These are phyloP conservation scores for Xylariaceae sp. DNA, from an alignment of 2,329 filamentous ascomycete genomes.

Conservation along the genomic window DNA sequence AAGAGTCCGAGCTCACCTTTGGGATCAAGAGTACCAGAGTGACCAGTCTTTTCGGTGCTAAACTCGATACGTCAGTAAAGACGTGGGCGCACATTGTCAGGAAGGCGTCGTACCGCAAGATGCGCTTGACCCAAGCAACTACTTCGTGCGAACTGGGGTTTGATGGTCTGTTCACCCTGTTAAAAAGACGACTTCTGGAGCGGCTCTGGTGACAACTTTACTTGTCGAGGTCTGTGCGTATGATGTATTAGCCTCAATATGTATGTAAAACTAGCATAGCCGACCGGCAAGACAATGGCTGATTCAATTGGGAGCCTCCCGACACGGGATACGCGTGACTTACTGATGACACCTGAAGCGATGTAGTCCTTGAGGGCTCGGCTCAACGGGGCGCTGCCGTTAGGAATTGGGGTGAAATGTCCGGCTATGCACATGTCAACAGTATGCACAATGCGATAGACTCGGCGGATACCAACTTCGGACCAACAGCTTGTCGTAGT, in stretches of 20 bases:
- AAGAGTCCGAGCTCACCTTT: slow-evolving; percentile 12
- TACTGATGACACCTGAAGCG: slow-evolving; percentile 93
- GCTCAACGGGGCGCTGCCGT: slow-evolving; percentile 84
- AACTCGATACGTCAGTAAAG: slow-evolving; percentile 17
- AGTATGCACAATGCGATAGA: slow-evolving; percentile 5
- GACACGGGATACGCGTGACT: not conserved
- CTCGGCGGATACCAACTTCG: slow-evolving; percentile 14
- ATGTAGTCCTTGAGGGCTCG: slow-evolving; percentile 97
- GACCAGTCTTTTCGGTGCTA: slow-evolving; percentile 91
- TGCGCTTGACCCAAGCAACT: slow-evolving; percentile 98
- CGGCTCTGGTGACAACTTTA: slow-evolving; percentile 1
- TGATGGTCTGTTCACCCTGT: slow-evolving; percentile 77
- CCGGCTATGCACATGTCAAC: slow-evolving; percentile 43
- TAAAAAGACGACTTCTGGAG: slow-evolving; percentile 2
- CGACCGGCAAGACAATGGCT: not conserved
- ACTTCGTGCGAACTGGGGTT: slow-evolving; percentile 99
- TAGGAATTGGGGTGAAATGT: slow-evolving; percentile 94
- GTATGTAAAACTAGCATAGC: not conserved
- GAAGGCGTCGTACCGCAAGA: slow-evolving; percentile 14
- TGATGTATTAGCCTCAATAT: slow-evolving; percentile 5
- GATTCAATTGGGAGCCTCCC: not conserved
- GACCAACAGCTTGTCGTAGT: slow-evolving; percentile 67
- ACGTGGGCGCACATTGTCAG: not conserved
- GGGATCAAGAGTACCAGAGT: slow-evolving; percentile 87
- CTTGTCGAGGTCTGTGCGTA: slow-evolving; percentile 16